Conservation (phyloP, 2,329 filamentous ascomycete species). For the Calonectria crousiana region DNA sequence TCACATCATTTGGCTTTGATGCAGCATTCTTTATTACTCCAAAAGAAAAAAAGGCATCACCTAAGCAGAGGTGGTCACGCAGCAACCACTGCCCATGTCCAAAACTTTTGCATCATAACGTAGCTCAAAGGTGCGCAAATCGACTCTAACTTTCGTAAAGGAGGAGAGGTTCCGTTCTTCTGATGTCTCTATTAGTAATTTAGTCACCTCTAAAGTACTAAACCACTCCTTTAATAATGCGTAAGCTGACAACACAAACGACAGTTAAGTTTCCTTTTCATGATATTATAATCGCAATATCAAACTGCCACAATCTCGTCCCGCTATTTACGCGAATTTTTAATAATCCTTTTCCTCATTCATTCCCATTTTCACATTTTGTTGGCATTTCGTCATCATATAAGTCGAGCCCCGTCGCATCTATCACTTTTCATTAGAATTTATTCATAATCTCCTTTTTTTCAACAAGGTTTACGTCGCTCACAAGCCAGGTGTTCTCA, state of each 20-base stretch:
- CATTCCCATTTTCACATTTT: no score
- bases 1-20: not conserved
- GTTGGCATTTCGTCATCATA: no score
- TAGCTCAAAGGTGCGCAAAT: not conserved
- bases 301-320: not conserved
- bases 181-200: not conserved
- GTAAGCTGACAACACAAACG: not conserved
- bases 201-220: not conserved
- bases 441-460: no score
- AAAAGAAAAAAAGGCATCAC: rapidly evolving
- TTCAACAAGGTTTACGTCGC: no score
- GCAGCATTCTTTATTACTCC: not conserved
- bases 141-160: not conserved
- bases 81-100: not conserved
- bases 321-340: not conserved
- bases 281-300: not conserved
- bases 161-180: not conserved
- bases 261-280: not conserved
- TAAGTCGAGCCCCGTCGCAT: no score
- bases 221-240: no score
- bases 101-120: not conserved
- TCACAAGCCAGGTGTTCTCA: no score
- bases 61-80: not conserved
- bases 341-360: not conserved
- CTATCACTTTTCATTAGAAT: no score